Evolutionary conservation across 2,329 filamentous ascomycete genomes (phyloP).

Genomic region (Lojkania enalia): DNA sequence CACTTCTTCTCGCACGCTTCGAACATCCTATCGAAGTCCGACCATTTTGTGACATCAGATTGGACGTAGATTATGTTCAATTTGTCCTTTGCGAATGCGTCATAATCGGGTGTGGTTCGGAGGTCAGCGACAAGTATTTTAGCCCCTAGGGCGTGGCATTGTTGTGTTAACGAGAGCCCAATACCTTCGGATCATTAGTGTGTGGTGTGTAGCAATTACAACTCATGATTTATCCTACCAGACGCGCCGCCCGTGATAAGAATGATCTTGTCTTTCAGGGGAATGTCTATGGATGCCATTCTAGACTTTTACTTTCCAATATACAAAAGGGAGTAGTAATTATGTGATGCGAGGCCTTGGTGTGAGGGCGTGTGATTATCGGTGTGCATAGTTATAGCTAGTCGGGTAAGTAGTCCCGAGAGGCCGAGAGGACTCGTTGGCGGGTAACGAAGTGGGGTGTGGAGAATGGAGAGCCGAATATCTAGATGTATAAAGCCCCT

Average conservation of each 20-base stretch:
- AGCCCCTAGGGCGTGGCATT: conserved; percentile 28
- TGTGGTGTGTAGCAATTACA: background rate
- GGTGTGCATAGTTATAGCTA: no score
- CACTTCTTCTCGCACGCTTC: conserved; percentile 30
- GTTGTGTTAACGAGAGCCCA: conserved; percentile 34
- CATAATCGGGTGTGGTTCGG: conserved; percentile 25
- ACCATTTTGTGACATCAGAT: conserved; percentile 33
- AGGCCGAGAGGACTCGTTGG: no score
- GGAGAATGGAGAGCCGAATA: no score
- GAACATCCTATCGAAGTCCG: conserved; percentile 31
- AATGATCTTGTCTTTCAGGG: conserved; percentile 37
- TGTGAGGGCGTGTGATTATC: no score
- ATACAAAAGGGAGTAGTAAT: no score
- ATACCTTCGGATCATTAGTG: conserved; percentile 28
- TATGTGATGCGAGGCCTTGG: no score
- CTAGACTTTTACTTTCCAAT: no score
- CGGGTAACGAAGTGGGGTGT: no score
- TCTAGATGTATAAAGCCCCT: no score
- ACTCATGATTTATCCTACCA: conserved; percentile 16
- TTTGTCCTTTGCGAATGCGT: conserved; percentile 22
- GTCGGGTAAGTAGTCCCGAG: no score
- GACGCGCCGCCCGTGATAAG: conserved; percentile 43
- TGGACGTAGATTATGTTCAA: conserved; percentile 30
- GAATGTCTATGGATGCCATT: conserved; percentile 31
- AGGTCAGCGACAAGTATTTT: conserved; percentile 31